Base-by-base conservation (phyloP, 2,329 filamentous ascomycete species). In the Fusarium falciforme region DNA sequence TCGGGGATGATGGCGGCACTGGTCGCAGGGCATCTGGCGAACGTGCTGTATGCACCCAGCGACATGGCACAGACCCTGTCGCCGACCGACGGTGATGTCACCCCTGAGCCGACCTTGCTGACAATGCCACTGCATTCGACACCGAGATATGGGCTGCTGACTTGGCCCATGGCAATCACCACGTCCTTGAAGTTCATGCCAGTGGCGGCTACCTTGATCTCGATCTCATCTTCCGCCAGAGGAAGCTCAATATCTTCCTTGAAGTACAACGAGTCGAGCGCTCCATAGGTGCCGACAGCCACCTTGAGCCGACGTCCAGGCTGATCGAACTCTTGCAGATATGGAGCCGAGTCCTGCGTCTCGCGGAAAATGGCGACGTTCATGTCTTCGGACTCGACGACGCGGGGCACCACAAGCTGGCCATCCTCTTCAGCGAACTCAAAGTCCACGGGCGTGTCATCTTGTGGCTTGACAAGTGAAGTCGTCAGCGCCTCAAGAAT, bases 151-250 rank as follows among this genome's bases (percentile, higher is more conserved):
- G 77, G 73, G 20, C 81, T 80, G 9, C 79, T 70, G 0, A 84
- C 75, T 55, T 84, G 82, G 3, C 82, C 83, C 79, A 82, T 83
- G 29, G 84, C 83, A 14, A 84, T 83, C 67, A 87, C 80, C 1
- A 85, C 80, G 69, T 89, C 87, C 35, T 82, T 82, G 71, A 85
- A 85, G 76, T 86, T 88, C 66, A 88, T 77, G 0, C 85, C 85
- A 1, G 83, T 80, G 7, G 83, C 83, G 35, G 80, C 81, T n/a
- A 86, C 81, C 60, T 84, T 81, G 59, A 87, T 82, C 72, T 86
- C 84, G 6, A 87, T 73, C 38, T 85, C 79, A n/a, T 83, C 78
- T 0, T 75, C 78, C 0, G 73, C 78, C 20, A 85, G 70, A 12
- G 81, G 77, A 10, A 73, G 22, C 17, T 76, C 73, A 1, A 66